Evolutionary conservation across 1,284 basidiomycete genomes (phyloP).

Genomic region (Ceratobasidium sp.): DNA sequence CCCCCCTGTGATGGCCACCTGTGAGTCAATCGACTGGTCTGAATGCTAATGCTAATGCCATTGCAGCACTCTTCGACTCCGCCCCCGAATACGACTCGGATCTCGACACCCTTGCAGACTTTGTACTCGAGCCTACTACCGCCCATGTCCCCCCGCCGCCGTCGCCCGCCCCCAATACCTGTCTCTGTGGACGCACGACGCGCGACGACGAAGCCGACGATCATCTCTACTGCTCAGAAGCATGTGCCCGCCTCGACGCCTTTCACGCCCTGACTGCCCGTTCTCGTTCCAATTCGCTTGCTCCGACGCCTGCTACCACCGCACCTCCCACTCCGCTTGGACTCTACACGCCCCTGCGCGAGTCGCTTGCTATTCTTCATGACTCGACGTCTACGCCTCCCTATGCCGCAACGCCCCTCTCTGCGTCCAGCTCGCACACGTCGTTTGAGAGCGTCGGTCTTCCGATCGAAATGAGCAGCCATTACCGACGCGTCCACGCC

Average conservation of each 20-base stretch:
- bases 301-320: conserved; percentile 23
- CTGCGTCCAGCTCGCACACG: conserved; percentile 12
- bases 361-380: conserved; percentile 15
- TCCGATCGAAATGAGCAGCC: conserved; percentile 38
- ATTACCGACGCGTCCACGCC: conserved; percentile 36
- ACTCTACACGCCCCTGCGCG: background rate
- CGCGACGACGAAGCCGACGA: conserved; percentile 35
- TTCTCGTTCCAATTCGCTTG: conserved; percentile 39
- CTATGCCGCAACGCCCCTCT: conserved; percentile 13
- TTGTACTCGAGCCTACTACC: conserved; percentile 41
- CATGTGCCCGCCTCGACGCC: conserved; percentile 36
- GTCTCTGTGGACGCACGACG: conserved; percentile 35
- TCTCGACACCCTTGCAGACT: conserved; percentile 36
- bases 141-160: conserved; percentile 30
- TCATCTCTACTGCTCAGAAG: conserved; percentile 37
- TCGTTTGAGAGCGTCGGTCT: conserved; percentile 15
- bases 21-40: conserved; percentile 13
- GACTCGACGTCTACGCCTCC: conserved; percentile 11
- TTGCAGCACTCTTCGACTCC: conserved; percentile 36
- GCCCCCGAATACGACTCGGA: conserved; percentile 42
- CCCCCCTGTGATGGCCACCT: conserved; percentile 35
- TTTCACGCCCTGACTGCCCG: conserved; percentile 37
- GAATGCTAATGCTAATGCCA: background rate
- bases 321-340: conserved; percentile 29
- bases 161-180: conserved; percentile 26